A percentile compares a stretch with the other conserved stretches of the same genome.
phyloP scores from a whole-genome alignment of 352 stramenopile genomes.

The Phytophthora multivora region DNA sequence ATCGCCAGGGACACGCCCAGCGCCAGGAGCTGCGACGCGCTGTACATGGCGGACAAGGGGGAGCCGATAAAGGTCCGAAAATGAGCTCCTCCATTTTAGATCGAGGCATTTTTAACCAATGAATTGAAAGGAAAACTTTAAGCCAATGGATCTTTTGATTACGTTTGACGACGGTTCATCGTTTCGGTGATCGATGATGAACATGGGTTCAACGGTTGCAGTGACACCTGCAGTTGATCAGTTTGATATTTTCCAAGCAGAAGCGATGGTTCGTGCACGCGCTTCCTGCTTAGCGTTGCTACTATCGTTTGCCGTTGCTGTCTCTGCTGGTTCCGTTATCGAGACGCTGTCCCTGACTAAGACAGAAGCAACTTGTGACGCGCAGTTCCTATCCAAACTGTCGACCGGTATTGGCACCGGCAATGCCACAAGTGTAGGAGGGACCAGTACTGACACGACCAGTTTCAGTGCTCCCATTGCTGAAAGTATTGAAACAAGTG shows the following conservation, averaged over 20 bases:
- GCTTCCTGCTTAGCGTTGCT: background rate
- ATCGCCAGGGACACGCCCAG: conserved; percentile 57
- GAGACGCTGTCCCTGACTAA: background rate
- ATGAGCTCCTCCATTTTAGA: background rate
- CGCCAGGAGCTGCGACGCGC: conserved; percentile 61
- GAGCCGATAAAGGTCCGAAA: background rate
- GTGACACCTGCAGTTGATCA: background rate
- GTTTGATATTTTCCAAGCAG: conserved; percentile 5
- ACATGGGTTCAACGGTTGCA: conserved; percentile 8
- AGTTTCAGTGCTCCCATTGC: background rate
- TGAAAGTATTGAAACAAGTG: background rate
- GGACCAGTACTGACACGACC: background rate
- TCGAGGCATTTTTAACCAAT: conserved; percentile 2
- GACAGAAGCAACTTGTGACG: conserved; percentile 12
- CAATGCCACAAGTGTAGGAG: background rate
- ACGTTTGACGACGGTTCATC: conserved; percentile 9
- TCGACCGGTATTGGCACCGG: conserved; percentile 2
- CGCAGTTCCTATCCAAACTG: conserved; percentile 6
- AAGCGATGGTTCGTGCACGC: background rate
- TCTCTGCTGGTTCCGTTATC: conserved; percentile 2
- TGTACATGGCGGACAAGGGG: conserved; percentile 50
- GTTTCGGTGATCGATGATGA: conserved; percentile 29
- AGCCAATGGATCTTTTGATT: background rate
- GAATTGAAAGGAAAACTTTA: background rate
- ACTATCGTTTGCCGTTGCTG: background rate